phyloP scores from a whole-genome alignment of 2,329 filamentous ascomycete species.

The Alternaria dauci region DNA sequence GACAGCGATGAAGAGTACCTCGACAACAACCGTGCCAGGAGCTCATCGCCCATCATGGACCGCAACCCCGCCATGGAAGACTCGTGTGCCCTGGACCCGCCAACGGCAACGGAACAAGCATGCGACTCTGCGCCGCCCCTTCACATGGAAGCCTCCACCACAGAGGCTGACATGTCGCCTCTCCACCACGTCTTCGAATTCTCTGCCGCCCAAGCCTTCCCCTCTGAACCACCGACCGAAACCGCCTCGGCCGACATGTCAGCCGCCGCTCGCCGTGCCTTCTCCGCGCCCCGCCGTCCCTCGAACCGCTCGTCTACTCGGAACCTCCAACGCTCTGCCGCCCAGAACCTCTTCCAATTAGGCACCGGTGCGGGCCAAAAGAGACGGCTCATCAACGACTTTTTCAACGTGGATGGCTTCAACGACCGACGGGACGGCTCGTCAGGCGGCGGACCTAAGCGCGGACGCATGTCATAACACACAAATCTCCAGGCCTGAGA shows the following conservation, averaged over 20 bases:
- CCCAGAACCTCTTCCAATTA: conserved; percentile 56
- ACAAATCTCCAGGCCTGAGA: neutral
- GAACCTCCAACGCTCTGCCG: conserved; percentile 42
- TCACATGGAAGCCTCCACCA: conserved; percentile 49
- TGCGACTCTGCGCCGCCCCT: conserved; percentile 48
- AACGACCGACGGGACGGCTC: conserved; percentile 65
- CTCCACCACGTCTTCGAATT: conserved; percentile 68
- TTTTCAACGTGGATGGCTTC: conserved; percentile 75
- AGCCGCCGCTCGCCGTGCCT: conserved; percentile 43
- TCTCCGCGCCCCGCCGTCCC: conserved; percentile 44
- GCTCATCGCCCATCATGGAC: conserved; percentile 66
- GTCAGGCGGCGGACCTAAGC: conserved; percentile 49
- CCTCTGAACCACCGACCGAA: conserved; percentile 54
- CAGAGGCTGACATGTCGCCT: conserved; percentile 38
- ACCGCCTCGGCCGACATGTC: conserved; percentile 33
- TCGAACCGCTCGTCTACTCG: conserved; percentile 48
- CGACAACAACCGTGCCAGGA: conserved; percentile 65
- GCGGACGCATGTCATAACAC: conserved; percentile 48
- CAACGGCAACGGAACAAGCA: conserved; percentile 28
- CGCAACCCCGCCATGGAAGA: conserved; percentile 58
- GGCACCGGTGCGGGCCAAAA: conserved; percentile 75
- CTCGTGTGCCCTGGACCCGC: conserved; percentile 35
- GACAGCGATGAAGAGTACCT: conserved; percentile 76
- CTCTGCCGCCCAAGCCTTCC: conserved; percentile 69
- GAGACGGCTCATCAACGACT: conserved; percentile 75